Base-by-base conservation (phyloP, 176 grass and related monocot species). In the Eleusine indica region DNA sequence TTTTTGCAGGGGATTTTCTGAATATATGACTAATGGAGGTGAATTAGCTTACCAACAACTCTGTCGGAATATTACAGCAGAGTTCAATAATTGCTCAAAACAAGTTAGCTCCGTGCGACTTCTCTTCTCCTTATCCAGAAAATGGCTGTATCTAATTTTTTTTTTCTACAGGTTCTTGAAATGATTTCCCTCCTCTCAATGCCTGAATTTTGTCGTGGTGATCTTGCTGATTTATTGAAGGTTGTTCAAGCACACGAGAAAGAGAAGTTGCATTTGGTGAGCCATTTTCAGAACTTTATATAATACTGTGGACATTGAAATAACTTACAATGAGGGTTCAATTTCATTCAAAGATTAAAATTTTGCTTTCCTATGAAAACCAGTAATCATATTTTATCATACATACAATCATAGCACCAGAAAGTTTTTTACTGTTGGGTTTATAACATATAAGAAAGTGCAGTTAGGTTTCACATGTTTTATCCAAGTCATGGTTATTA, bases 41-140 rank as follows among this genome's bases (percentile, higher is more conserved):
- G 96, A 94, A 85, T 86, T 88, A 76, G 81, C 82, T 14, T 98
- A 92, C 80, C 96, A 96, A 81, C 63, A 95, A 68, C 85, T 96
- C 47, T 98, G 96, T 74, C 67, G 83, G 51, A 87, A 70, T 80
- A 86, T 98, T 69, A 96, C 93, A 39, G 70, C 75, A 0, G 96
- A 94, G 67, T 98, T 98, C 87, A 98, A 94, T 84, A 93, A 95
- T 84, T 98, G 93, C 85, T 98, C 93, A 48, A 98, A 93, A 94
- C 85, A 96, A 75, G 96, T 98, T 85, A 77, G 43, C 42, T 65
- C 2, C 56, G 44, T 56, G 19, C 30, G 7, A 54, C 56, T 37
- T 28, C 29, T 78, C 22, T 70, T 56, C 3, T 82, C 70, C 18
- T 48, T 89, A 43, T 78, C 39, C 39, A 17, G 44, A 88, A 88